Evolutionary conservation across 805 yeast genomes (phyloP).

Genomic region (Yamadazyma paraphyllophila): DNA sequence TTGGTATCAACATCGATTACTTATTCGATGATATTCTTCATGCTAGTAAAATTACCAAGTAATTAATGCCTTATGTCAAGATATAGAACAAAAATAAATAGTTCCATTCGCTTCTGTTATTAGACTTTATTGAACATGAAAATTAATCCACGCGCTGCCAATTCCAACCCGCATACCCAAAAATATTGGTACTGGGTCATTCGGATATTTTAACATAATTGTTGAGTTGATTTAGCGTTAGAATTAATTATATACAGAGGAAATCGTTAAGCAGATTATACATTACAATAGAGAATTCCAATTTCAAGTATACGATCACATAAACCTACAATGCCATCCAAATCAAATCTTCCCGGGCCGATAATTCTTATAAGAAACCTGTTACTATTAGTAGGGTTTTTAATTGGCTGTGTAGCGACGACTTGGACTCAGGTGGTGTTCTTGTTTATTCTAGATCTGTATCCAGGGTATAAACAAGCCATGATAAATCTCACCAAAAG

Average conservation of each 20-base stretch:
- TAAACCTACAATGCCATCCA: not conserved
- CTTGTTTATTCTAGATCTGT: conserved; percentile 22
- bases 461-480: conserved; percentile 36
- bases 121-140: too few relatives aligned
- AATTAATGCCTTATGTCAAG: too few relatives aligned
- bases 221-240: too few relatives aligned
- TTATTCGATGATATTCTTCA: conserved; percentile 47
- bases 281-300: too few relatives aligned
- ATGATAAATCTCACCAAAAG: conserved; percentile 54
- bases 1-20: conserved; percentile 75
- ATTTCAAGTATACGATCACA: not conserved
- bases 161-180: not conserved
- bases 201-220: not conserved
- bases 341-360: conserved; percentile 5
- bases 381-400: conserved; percentile 4
- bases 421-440: conserved; percentile 11
- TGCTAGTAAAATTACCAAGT: not conserved
- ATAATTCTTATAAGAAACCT: conserved; percentile 3
- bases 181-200: not conserved
- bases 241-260: too few relatives aligned
- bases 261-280: too few relatives aligned
- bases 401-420: conserved; percentile 11
- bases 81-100: not conserved
- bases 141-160: not conserved
- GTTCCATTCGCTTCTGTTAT: not conserved